Evolutionary conservation across 148 eudicot species (phyloP).

Genomic region (Simmondsia chinensis): DNA sequence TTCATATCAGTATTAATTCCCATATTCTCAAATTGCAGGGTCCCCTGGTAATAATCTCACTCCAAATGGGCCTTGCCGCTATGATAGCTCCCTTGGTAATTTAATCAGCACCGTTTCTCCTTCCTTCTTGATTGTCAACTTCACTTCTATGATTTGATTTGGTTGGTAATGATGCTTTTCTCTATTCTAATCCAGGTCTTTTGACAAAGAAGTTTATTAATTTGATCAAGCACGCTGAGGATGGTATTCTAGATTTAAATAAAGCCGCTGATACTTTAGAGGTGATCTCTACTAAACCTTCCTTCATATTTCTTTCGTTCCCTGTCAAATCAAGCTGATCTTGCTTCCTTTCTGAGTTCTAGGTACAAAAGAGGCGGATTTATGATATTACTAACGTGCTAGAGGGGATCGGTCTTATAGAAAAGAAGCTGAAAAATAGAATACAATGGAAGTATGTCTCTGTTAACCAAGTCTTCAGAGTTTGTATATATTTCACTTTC

Average conservation of each 20-base stretch:
- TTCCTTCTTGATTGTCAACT: neutral
- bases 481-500: neutral
- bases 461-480: neutral
- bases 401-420: constrained; percentile 96
- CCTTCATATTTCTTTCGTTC: neutral
- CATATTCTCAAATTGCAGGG: constrained; percentile 65
- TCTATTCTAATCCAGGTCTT: constrained; percentile 39
- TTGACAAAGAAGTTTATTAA: constrained; percentile 85
- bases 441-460: constrained; percentile 95
- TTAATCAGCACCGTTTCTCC: neutral
- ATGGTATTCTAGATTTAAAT: constrained; percentile 95
- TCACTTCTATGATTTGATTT: neutral
- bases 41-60: constrained; percentile 80
- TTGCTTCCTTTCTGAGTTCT: constrained; percentile 12
- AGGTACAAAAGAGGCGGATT: constrained; percentile 98
- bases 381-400: constrained; percentile 98
- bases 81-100: constrained; percentile 93
- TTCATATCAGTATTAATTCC: too few species aligned
- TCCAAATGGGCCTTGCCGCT: constrained; percentile 79
- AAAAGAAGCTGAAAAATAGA: constrained; percentile 91
- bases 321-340: neutral
- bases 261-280: constrained; percentile 89
- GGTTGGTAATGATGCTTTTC: constrained; percentile 1
- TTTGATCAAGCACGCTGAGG: constrained; percentile 89
- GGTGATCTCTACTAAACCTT: constrained; percentile 28